Base-by-base conservation (phyloP, 2,329 filamentous ascomycete genomes). In the Fulvia fulva region DNA sequence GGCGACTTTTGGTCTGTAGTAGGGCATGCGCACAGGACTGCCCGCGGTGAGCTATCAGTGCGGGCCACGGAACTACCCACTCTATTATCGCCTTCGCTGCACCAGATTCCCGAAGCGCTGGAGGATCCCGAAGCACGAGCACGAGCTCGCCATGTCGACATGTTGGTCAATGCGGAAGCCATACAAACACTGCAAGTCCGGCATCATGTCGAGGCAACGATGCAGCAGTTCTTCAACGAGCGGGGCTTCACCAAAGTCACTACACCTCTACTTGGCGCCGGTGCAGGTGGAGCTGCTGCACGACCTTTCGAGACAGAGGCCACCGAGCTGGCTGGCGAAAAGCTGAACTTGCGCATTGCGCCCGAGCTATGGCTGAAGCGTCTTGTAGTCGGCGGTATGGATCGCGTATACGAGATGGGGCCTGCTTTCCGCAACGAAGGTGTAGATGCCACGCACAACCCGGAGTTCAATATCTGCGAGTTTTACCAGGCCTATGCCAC, bases 391-490 rank as follows among this genome's bases (percentile, higher is more conserved):
- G 93, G 92, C 51, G 93, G 92, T 2, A 86, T 97, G 61, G 89
- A 95, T 67, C 86, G 82, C 61, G 86, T 99, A 25, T 99, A 95
- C 70, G 94, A 99, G 75, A 92, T 99, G 63, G 94, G 94, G 0
- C 88, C 90, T 3, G 86, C 87, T 12, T 99, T 99, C 75, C 85
- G 94, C 45, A 99, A 99, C 71, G 94, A 99, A 77, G 81, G 82
- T 1, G 74, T 96, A 34, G 92, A 97, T 73, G 83, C 83, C 28
- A 96, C 91, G 0, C 94, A 99, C 73, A 99, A 99, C 70, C 93
- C 94, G 0, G 94, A 99, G 71, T 99, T 97, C 76, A 94, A 90
- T 46, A 97, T 90, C 60, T 97, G 93, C 78, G 94, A 99, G 76
- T 97, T 96, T 76, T 99, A 99, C 75, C 87, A 89, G 61, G 87